phyloP scores from a whole-genome alignment of 768 basidiomycete genomes.

The Nevesoporus exiguus region DNA sequence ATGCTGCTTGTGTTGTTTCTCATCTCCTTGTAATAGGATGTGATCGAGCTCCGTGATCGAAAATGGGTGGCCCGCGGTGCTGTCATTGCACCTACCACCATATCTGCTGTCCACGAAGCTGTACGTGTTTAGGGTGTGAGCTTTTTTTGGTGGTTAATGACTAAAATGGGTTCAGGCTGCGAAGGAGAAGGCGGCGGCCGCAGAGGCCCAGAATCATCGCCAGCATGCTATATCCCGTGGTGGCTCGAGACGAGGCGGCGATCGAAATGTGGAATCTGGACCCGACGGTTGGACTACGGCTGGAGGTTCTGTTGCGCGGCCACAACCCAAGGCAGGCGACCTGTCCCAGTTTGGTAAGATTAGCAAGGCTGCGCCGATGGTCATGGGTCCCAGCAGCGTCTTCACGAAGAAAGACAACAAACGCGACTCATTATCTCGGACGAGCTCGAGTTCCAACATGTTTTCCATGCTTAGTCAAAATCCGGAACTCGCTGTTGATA shows the following conservation, averaged over 20 bases:
- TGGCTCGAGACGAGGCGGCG: constrained; percentile 83
- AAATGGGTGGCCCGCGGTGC: constrained; percentile 75
- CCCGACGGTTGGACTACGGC: constrained; percentile 90
- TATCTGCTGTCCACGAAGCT: constrained; percentile 83
- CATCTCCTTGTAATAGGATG: constrained; percentile 55
- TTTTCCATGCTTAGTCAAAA: constrained; percentile 79
- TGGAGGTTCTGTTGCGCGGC: constrained; percentile 46
- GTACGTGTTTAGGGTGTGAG: constrained; percentile 43
- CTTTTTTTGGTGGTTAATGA: not conserved
- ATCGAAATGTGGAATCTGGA: constrained; percentile 59
- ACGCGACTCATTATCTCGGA: constrained; percentile 73
- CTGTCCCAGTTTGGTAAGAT: constrained; percentile 89
- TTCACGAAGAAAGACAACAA: constrained; percentile 74
- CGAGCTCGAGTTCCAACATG: constrained; percentile 81
- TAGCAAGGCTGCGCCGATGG: constrained; percentile 61
- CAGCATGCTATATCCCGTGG: constrained; percentile 82
- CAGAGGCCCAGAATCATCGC: constrained; percentile 57
- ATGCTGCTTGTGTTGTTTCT: not conserved
- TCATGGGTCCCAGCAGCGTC: constrained; percentile 82
- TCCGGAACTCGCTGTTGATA: constrained; percentile 53
- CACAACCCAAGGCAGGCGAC: constrained; percentile 78
- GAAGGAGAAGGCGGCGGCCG: constrained; percentile 73
- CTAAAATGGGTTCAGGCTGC: constrained; percentile 51
- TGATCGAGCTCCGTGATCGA: constrained; percentile 82
- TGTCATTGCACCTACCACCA: constrained; percentile 77